Evolutionary conservation across 192 early-diverging fungal species (phyloP), one percentile per base, ranked within the genome.

Genomic region (Coemansia sp.): DNA sequence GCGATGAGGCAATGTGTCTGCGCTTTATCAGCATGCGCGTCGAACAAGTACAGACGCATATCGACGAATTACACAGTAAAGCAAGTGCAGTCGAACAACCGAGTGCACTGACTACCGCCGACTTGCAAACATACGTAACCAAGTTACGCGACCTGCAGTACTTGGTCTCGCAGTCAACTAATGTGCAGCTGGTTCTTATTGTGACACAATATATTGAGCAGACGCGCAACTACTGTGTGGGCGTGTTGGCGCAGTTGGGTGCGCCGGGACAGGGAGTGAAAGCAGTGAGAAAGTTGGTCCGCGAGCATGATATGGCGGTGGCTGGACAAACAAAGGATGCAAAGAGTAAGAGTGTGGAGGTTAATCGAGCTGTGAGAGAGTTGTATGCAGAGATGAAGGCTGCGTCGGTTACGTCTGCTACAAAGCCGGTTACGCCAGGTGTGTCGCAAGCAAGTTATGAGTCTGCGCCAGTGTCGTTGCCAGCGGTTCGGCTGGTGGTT

Each of bases 21-120:
- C 63, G 25, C 26, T 65, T 57, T 26, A 45, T 57, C 17, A 11
- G 22, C 26, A 19, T 57, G 41, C 63, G 63, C 9, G 27, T 57
- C 8, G 9, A 25, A 19, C 54, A 65, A 43, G 37, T 53, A 11
- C 11, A 51, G 3, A 0, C 14, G 37, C 37, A 35, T 0, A 53
- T 63, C 11, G 14, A 16, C 37, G 37, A 39, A 17, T 4, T 49
- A 2, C 19, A n/a, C 19, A 37, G 16, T 2, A 16, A 10, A 35
- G 0, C 6, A 0, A 6, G 4, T 31, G 6, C 29, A 0, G 6
- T 31, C 7, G 29, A 31, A 6, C 31, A 35, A 35, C 0, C 31
- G 8, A 35, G 31, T 8, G 31, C 2, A 1, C 29, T 56, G 54
- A 35, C 54, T 6, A 35, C 21, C 21, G 21, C 17, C 3, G 54